A percentile compares a stretch with the other conserved stretches of the same genome.
Conservation (phyloP, 768 basidiomycete species). For the Phaffia australis region DNA sequence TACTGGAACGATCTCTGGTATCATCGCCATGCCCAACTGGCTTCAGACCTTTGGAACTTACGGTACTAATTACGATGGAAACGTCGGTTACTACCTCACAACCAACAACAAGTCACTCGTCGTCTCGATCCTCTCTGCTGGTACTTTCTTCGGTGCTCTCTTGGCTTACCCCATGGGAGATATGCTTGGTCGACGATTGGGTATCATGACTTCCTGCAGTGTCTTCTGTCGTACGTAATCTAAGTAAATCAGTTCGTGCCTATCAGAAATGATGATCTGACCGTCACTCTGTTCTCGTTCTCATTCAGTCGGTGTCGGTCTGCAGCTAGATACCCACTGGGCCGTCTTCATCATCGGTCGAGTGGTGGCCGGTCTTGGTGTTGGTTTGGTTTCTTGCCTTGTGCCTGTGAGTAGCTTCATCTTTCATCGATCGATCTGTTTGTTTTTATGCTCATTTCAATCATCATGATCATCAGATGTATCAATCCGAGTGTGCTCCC, state of each 20-base stretch:
- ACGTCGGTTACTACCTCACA: background rate
- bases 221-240: too few species aligned
- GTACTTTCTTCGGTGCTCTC: constrained; percentile 37
- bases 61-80: background rate
- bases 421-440: background rate
- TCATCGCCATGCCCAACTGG: constrained; percentile 20
- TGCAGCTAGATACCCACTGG: constrained; percentile 25
- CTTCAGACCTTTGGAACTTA: constrained; percentile 17
- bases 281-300: background rate
- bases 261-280: background rate
- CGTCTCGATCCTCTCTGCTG: constrained; percentile 40
- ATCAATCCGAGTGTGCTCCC: constrained; percentile 37
- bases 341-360: constrained; percentile 31
- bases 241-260: background rate
- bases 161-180: background rate
- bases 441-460: background rate
- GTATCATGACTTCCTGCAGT: too few species aligned
- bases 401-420: constrained; percentile 26
- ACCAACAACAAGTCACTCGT: constrained; percentile 36
- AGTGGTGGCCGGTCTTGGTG: constrained; percentile 32
- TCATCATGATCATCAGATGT: background rate
- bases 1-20: constrained; percentile 16
- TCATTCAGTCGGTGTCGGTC: constrained; percentile 24
- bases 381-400: constrained; percentile 33
- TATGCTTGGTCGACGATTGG: background rate